Percentiles rank a stretch among this genome's conserved stretches.
Conservation (phyloP, 768 basidiomycete species). For the Coprinopsis sp. region DNA sequence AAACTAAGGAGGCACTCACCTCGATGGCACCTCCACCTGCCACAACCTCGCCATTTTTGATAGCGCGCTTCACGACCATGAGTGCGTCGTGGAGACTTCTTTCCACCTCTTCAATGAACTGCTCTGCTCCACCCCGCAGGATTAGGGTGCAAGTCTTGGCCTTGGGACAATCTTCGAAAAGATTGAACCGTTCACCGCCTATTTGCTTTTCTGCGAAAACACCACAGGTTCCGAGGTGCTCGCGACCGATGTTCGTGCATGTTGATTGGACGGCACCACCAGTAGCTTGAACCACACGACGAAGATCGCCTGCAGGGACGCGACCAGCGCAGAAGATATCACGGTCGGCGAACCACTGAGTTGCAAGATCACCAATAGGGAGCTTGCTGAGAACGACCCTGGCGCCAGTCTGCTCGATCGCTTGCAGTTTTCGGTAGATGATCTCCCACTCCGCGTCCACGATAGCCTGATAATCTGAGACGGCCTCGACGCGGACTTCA, state of each 20-base stretch:
- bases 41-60: conserved; percentile 93
- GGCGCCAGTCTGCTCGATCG: conserved; percentile 93
- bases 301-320: conserved; percentile 83
- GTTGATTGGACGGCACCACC: conserved; percentile 95
- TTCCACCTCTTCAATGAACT: conserved; percentile 98
- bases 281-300: conserved; percentile 92
- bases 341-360: conserved; percentile 98
- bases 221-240: conserved; percentile 94
- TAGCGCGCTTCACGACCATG: conserved; percentile 98
- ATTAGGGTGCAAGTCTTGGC: conserved; percentile 95
- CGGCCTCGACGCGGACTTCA: conserved; percentile 93
- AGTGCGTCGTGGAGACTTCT: conserved; percentile 96
- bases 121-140: conserved; percentile 94
- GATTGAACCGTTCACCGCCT: conserved; percentile 93
- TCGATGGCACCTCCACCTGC: conserved; percentile 98
- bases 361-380: conserved; percentile 96
- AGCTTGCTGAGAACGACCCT: conserved; percentile 97
- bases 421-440: conserved; percentile 95
- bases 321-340: conserved; percentile 99
- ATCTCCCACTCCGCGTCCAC: conserved; percentile 99
- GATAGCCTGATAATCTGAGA: conserved; percentile 98
- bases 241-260: conserved; percentile 83
- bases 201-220: conserved; percentile 92
- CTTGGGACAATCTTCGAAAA: conserved; percentile 89
- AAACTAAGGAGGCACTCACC: conserved; percentile 39